Evolutionary conservation across 352 stramenopile genomes (phyloP), one percentile per base, ranked within the genome.

Genomic region (Phytophthora brassicae): DNA sequence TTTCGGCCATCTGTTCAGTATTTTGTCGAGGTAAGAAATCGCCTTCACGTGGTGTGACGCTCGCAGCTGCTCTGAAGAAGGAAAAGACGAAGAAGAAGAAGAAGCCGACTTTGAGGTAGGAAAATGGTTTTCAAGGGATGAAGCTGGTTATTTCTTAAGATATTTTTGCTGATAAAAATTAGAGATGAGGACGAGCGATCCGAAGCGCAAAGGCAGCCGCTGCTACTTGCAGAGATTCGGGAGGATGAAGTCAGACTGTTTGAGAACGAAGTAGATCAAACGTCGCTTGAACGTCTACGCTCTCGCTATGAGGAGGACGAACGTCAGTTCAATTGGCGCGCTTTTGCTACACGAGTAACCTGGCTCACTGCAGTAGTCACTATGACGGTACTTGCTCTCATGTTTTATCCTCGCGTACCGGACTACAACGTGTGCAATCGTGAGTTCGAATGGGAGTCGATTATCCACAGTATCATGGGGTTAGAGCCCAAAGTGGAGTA

Each of bases 351-450:
- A 19, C 80, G 81, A 1, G 56, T 89, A 33, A 77, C 73, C 49
- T 88, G 74, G 72, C 74, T 95, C 9, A 71, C 49, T 2, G 53
- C 62, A 24, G 35, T 93, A 1, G 70, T 89, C n/a, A 69, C 56
- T 13, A 74, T 79, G 56, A 95, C 86, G 8, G 69, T 92, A 8
- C 33, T 92, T 0, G 74, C 79, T 28, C 81, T 95, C 36, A 95
- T 95, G 86, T 95, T 92, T 47, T 95, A 92, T 64, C 86, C 86
- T 7, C 84, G 86, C 22, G 85, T 92, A 58, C 86, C 86, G 1
- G 84, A 95, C 63, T 95, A 95, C 72, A 91, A 94, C 48, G 84
- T 95, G 17, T 95, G 86, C 79, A 95, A 95, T 39, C 86, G 86
- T 14, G 70, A 94, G 63, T 95, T 95, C 60, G 84, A 95, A 43